A percentile compares a stretch with the other conserved stretches of the same genome.
These are phyloP conservation scores for Eimeria praecox DNA, from an alignment of 169 alveolate species.

Conservation along the genomic window DNA sequence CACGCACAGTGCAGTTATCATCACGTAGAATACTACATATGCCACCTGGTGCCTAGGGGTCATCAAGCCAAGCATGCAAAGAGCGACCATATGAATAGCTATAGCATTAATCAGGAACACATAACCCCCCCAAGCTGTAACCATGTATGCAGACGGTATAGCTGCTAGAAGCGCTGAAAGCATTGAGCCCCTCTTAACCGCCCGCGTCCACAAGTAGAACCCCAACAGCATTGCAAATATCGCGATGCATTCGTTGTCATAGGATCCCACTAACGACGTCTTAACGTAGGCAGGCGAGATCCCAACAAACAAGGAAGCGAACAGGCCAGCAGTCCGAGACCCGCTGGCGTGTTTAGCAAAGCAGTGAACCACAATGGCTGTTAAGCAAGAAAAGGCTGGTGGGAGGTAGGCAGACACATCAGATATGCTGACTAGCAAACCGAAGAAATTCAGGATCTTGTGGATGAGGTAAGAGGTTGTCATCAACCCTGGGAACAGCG, in stretches of 20 bases:
- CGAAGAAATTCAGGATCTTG: slow-evolving; percentile 50
- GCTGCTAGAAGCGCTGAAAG: slow-evolving; percentile 89
- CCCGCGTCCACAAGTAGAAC: slow-evolving; percentile 95
- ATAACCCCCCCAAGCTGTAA: slow-evolving; percentile 99
- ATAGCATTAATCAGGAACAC: slow-evolving; percentile 97
- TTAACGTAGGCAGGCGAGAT: slow-evolving; percentile 98
- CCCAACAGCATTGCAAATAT: slow-evolving; percentile 97
- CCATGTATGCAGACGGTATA: slow-evolving; percentile 88
- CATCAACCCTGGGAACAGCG: slow-evolving; percentile 99
- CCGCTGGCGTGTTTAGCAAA: slow-evolving; percentile 88
- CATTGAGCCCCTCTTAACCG: slow-evolving; percentile 96
- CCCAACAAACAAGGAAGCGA: slow-evolving; percentile 97
- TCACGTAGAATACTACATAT: slow-evolving; percentile 95
- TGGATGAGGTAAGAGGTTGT: slow-evolving; percentile 94
- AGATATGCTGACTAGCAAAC: slow-evolving; percentile 94
- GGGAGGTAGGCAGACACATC: slow-evolving; percentile 98
- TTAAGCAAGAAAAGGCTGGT: slow-evolving; percentile 97
- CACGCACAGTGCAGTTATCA: slow-evolving; percentile 96
- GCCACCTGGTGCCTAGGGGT: slow-evolving; percentile 93
- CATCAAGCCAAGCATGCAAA: slow-evolving; percentile 93
- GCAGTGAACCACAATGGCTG: slow-evolving; percentile 92
- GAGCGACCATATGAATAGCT: slow-evolving; percentile 95
- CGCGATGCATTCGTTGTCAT: slow-evolving; percentile 99
- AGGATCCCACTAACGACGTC: slow-evolving; percentile 95
- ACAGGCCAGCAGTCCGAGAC: slow-evolving; percentile 96